Evolutionary conservation across 2,329 filamentous ascomycete species (phyloP), one percentile per base, ranked within the genome.

Genomic region (Aureobasidium pullulans): DNA sequence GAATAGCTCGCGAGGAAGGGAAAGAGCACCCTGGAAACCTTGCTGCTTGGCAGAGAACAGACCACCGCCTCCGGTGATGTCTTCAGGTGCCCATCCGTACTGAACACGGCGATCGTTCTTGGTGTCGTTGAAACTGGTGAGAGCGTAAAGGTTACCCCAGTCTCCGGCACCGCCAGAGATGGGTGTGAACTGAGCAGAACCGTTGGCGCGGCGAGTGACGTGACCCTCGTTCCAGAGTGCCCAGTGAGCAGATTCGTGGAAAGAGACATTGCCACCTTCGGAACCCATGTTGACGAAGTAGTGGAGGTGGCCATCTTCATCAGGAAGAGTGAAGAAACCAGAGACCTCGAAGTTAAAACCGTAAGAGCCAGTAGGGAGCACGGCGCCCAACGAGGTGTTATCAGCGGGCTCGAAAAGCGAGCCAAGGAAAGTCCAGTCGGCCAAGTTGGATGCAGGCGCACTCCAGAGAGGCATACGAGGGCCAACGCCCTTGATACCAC

Each of bases 331-430:
- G 67, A 77, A 78, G 68, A 78, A 77, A 60, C 76, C 76, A 0
- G 74, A 76, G 60, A 78, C 76, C 63, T 79, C 76, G 48, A 78
- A 78, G 65, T 79, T 79, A 68, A 72, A 78, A 9, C 69, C 76
- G 57, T 77, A 77, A 1, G 70, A 72, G 19, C 76, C 75, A n/a
- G 76, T 78, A 53, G 74, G 71, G 5, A 77, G 61, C 6, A 75
- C 61, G 13, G 71, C 71, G 6, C 74, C 75, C 6, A 78, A 66
- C n/a, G 70, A 73, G 11, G 69, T 71, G 63, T 77, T 78, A 11
- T 61, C 66, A 4, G 67, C 68, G 4, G 76, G 76, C 65, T 78
- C 76, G 73, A 75, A 78, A 5, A 79, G 66, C 10, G 76, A 71
- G 15, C 76, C 76, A 3, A 77, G 65, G 70, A 76, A 79, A 4